A percentile compares a stretch with the other conserved stretches of the same genome.
These are phyloP conservation scores for Candida sakaeoensis DNA, from an alignment of 805 yeast species.

Conservation along the genomic window DNA sequence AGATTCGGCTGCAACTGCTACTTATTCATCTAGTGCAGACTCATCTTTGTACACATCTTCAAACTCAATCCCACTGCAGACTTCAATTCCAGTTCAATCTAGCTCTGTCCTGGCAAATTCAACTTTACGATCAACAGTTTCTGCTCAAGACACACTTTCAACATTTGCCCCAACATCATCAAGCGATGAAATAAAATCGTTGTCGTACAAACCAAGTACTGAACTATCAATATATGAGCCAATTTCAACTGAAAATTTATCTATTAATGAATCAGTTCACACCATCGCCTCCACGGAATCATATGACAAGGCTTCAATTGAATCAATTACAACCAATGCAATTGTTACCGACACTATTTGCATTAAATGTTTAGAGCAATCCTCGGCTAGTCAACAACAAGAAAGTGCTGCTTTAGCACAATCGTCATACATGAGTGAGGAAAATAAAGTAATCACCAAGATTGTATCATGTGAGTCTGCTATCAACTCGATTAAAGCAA, in stretches of 20 bases:
- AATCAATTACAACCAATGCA: background rate
- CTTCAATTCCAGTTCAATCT: conserved; percentile 10
- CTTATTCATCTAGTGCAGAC: conserved; percentile 12
- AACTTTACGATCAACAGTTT: background rate
- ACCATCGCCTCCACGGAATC: background rate
- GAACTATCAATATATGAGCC: conserved; percentile 7
- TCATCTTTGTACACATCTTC: conserved; percentile 5
- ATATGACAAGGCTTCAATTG: background rate
- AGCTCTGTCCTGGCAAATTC: background rate
- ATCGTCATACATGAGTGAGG: conserved; percentile 4
- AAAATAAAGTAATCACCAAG: conserved; percentile 3
- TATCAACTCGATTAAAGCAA: conserved; percentile 8
- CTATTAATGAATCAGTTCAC: no score
- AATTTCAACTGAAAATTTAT: conserved; percentile 8
- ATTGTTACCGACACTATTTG: conserved; percentile 7
- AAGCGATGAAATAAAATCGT: no score
- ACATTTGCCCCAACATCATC: no score
- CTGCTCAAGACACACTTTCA: no score
- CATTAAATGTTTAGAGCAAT: conserved; percentile 5
- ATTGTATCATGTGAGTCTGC: conserved; percentile 11
- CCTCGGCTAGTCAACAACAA: conserved; percentile 4
- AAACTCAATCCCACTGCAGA: conserved; percentile 6
- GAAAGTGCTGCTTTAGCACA: conserved; percentile 4
- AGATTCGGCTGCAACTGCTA: conserved; percentile 18
- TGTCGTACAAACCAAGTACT: no score